Evolutionary conservation across 257 asterid genomes (phyloP).

Genomic region (Solanum raphanifolium): DNA sequence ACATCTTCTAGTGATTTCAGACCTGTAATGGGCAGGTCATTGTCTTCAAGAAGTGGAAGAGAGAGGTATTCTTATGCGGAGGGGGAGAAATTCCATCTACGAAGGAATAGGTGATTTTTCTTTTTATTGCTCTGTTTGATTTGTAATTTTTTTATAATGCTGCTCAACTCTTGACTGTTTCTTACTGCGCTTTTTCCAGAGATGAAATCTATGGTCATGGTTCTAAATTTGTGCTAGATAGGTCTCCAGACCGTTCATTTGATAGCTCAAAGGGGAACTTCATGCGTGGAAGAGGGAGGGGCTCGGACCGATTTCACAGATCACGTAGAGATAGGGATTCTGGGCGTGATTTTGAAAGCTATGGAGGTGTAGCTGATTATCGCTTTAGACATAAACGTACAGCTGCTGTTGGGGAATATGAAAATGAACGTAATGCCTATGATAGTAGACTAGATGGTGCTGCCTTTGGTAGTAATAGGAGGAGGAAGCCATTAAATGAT

Average conservation of each 20-base stretch:
- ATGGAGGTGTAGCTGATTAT: slow-evolving; percentile 32
- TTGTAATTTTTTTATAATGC: background rate
- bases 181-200: slow-evolving; percentile 32
- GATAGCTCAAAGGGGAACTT: slow-evolving; percentile 45
- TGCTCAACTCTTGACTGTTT: slow-evolving; percentile 5
- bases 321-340: slow-evolving; percentile 32
- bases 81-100: slow-evolving; percentile 32
- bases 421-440: slow-evolving; percentile 36
- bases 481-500: slow-evolving; percentile 31
- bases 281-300: slow-evolving; percentile 62
- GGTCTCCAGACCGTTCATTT: slow-evolving; percentile 35
- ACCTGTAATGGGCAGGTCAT: slow-evolving; percentile 28
- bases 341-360: slow-evolving; percentile 41
- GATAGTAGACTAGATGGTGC: slow-evolving; percentile 26
- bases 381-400: slow-evolving; percentile 41
- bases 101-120: slow-evolving; percentile 52
- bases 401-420: slow-evolving; percentile 28
- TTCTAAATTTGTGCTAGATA: slow-evolving; percentile 40
- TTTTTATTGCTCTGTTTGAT: background rate
- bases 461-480: slow-evolving; percentile 18
- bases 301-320: slow-evolving; percentile 24
- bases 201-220: slow-evolving; percentile 43
- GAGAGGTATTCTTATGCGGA: slow-evolving; percentile 47
- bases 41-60: slow-evolving; percentile 44
- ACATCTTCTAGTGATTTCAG: slow-evolving; percentile 34